Base-by-base conservation (phyloP, 495 filamentous ascomycete species). In the Elaphomyces granulatus region DNA sequence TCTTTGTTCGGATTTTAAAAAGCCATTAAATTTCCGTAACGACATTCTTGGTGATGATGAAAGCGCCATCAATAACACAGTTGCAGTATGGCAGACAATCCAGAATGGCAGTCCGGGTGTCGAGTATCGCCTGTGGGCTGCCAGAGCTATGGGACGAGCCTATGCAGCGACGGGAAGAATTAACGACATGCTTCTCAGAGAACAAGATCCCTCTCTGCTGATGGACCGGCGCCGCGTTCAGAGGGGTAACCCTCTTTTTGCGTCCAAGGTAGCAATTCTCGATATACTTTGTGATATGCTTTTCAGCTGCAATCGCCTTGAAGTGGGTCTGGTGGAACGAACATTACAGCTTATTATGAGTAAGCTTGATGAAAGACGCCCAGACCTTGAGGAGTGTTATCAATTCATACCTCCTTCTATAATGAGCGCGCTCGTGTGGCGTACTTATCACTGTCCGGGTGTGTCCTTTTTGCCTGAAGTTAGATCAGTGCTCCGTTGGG, bases 41-140 rank as follows among this genome's bases (percentile, higher is more conserved):
- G 80, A 84, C 49, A 66, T 80, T 14, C 61, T 83, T 34, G 71
- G 71, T 18, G 64, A 60, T 2, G 80, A 85, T 48, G 56, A 68
- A 17, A 64, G 75, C 14, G 74, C 82, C 3, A 46, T 67, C n/a
- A 46, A 53, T 2, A 79, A 75, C 46, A 71, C 73, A 17, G 59
- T 75, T 20, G 68, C 75, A 20, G 63, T 94, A 2, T 87, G 79
- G 74, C 74, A 80, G 47, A 85, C 77, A 16, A 80, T 85, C 46
- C 70, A 75, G 41, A 64, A 67, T 17, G 61, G 67, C 30, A 58
- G 65, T 8, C 66, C 78, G 20, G 79, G 78, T 32, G 61, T 66
- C 19, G 70, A 75, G 15, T 96, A 90, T 53, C 59, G 81, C 9
- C 58, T 83, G 3, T 98, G 90, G 90, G 81, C 81, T 30, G 86